phyloP scores from a whole-genome alignment of 345 rosid species.

The Odontarrhena argentea region DNA sequence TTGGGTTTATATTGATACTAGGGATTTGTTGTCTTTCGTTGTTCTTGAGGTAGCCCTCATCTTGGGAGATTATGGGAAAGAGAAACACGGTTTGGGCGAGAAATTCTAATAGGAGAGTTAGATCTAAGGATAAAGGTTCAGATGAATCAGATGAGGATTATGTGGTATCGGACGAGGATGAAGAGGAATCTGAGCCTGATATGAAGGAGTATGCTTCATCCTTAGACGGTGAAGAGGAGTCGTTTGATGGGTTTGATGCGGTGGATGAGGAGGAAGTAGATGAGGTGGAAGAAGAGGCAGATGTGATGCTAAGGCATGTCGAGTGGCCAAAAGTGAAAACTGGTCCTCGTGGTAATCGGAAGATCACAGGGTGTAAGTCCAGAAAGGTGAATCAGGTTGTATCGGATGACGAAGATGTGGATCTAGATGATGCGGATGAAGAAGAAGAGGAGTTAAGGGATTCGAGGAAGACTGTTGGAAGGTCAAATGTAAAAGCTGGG shows the following conservation, averaged over 20 bases:
- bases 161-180: slow-evolving; percentile 74
- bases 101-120: slow-evolving; percentile 49
- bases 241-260: slow-evolving; percentile 56
- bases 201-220: slow-evolving; percentile 57
- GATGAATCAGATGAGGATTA: slow-evolving; percentile 99
- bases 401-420: slow-evolving; percentile 39
- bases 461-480: slow-evolving; percentile 42
- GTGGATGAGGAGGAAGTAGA: slow-evolving; percentile 47
- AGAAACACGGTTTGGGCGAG: slow-evolving; percentile 62
- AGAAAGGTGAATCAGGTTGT: slow-evolving; percentile 25
- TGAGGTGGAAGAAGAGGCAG: slow-evolving; percentile 37
- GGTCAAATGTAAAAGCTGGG: slow-evolving; percentile 20
- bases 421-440: slow-evolving; percentile 42
- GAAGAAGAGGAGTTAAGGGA: slow-evolving; percentile 40
- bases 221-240: slow-evolving; percentile 53
- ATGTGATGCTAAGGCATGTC: slow-evolving; percentile 44
- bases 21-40: slow-evolving; percentile 29
- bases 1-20: slow-evolving; percentile 39
- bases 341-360: slow-evolving; percentile 42
- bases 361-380: slow-evolving; percentile 34
- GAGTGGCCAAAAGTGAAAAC: slow-evolving; percentile 47
- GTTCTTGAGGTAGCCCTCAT: slow-evolving; percentile 26
- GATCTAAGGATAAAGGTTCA: slow-evolving; percentile 64
- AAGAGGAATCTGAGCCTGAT: slow-evolving; percentile 63
- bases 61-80: slow-evolving; percentile 70